Conservation (phyloP, 805 yeast genomes). For the Vanderwaltozyma polyspora region DNA sequence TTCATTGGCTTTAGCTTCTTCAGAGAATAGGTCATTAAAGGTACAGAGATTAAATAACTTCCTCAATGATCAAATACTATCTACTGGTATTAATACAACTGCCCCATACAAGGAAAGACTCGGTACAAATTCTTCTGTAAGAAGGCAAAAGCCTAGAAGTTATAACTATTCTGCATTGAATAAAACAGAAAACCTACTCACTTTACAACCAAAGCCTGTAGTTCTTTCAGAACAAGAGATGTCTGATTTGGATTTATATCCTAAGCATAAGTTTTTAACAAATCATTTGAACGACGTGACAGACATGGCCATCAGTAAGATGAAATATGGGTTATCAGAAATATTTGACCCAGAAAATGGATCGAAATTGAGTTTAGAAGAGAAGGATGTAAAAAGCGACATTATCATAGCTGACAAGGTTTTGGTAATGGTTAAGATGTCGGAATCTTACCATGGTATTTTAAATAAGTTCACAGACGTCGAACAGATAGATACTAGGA, state of each 20-base stretch:
- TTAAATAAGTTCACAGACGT: constrained; percentile 33
- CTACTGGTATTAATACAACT: no score
- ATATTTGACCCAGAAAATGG: neutral
- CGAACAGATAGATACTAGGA: constrained; percentile 42
- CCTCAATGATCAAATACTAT: no score
- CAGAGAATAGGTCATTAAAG: no score
- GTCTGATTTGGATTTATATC: neutral
- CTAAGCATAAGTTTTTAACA: neutral
- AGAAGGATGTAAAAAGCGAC: neutral
- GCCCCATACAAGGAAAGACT: neutral
- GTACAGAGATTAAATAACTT: no score
- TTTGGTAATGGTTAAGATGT: constrained; percentile 49
- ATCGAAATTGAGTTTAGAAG: neutral
- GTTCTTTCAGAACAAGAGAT: neutral
- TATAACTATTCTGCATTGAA: no score
- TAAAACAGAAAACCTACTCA: neutral
- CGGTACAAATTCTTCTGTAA: no score
- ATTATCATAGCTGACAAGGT: constrained; percentile 40
- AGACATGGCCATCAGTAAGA: neutral
- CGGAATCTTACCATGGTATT: constrained; percentile 5
- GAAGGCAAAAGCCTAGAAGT: no score
- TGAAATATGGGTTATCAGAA: neutral
- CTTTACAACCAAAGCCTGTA: constrained; percentile 1
- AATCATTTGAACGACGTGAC: neutral
- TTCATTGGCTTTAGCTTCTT: no score